These are phyloP conservation scores for Vanrija sp. DNA, from an alignment of 1,284 basidiomycete genomes.

Conservation along the genomic window DNA sequence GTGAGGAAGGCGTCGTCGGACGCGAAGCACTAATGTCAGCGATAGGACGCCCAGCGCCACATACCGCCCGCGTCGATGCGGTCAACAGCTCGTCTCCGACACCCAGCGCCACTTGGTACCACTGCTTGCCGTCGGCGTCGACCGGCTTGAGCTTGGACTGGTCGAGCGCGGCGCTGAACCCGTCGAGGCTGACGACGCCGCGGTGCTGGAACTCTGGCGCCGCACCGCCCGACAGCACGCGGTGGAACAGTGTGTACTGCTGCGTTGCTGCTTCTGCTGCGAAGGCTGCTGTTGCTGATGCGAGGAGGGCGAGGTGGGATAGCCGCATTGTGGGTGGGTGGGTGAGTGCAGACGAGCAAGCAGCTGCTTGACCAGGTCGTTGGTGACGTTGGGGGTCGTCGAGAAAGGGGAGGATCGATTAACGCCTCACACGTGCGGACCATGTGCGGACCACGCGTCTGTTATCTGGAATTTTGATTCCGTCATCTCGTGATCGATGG, in stretches of 20 bases:
- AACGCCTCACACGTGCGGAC: no score
- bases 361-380: no score
- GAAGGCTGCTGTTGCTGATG: not conserved
- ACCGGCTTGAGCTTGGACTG: not conserved
- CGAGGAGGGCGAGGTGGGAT: slow-evolving; percentile 5
- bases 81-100: slow-evolving; percentile 8
- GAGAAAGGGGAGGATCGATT: no score
- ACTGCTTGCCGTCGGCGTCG: not conserved
- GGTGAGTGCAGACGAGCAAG: not conserved
- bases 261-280: not conserved
- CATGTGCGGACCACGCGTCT: no score
- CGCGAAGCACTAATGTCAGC: slow-evolving; percentile 9
- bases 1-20: slow-evolving; percentile 1
- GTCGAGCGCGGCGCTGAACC: not conserved
- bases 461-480: no score
- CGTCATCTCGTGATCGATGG: no score
- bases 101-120: slow-evolving; percentile 21
- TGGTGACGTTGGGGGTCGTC: no score
- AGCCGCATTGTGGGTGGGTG: slow-evolving; percentile 5
- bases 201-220: slow-evolving; percentile 8
- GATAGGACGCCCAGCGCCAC: not conserved
- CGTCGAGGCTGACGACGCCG: slow-evolving; percentile 8
- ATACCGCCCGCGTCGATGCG: slow-evolving; percentile 13
- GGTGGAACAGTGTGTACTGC: slow-evolving; percentile 19
- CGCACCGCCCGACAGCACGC: slow-evolving; percentile 4